phyloP scores from a whole-genome alignment of 345 rosid species.

The Geranium brycei region DNA sequence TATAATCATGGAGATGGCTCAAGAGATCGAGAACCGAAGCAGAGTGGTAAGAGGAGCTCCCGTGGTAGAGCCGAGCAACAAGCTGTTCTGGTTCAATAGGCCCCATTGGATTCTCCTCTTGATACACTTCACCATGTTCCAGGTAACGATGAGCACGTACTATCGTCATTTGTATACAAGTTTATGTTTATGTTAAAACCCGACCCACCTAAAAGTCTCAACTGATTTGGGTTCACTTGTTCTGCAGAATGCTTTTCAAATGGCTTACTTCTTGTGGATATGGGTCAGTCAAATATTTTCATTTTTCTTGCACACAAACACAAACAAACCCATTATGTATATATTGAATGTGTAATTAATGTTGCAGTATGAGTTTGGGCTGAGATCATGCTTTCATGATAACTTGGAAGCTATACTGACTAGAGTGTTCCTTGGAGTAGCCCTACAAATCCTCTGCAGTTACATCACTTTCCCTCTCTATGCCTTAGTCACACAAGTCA shows the following conservation, averaged over 20 bases:
- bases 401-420: conserved; percentile 12
- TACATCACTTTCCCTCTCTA: conserved; percentile 51
- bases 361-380: conserved; percentile 26
- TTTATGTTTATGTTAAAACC: not conserved
- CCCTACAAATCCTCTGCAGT: conserved; percentile 40
- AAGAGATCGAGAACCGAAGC: conserved; percentile 26
- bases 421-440: conserved; percentile 25
- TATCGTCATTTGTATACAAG: not conserved
- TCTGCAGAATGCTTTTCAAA: conserved; percentile 39
- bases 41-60: conserved; percentile 40
- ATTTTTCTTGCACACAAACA: not conserved
- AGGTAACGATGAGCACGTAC: conserved; percentile 12
- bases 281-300: conserved; percentile 15
- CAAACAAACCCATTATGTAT: too few relatives aligned
- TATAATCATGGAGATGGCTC: conserved; percentile 46
- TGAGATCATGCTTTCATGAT: conserved; percentile 33
- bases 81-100: conserved; percentile 48
- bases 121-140: conserved; percentile 35
- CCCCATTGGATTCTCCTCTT: conserved; percentile 37
- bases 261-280: conserved; percentile 42
- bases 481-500: conserved; percentile 42
- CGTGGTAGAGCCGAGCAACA: conserved; percentile 41
- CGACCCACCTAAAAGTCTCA: not conserved
- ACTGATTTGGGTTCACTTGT: not conserved
- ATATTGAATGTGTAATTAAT: too few relatives aligned